Percentiles rank a stretch among this genome's conserved stretches.
Conservation (phyloP, 1,284 basidiomycete species). For the Ustilago bromivora region DNA sequence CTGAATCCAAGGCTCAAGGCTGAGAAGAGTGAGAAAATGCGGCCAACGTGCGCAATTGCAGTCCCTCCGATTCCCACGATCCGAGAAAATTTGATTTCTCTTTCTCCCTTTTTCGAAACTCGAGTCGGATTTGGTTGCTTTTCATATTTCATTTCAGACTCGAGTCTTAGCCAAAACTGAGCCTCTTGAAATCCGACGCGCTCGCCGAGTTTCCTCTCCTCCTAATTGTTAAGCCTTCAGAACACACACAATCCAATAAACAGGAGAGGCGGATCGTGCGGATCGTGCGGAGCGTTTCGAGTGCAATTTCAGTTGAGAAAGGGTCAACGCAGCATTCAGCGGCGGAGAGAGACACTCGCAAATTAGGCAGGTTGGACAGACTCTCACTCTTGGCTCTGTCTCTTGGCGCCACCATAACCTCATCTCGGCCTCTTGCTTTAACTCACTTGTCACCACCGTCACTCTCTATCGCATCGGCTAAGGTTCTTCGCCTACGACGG, state of each 20-base stretch:
- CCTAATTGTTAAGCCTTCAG: neutral
- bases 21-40: conserved; percentile 9
- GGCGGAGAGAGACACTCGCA: neutral
- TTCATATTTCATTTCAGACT: neutral
- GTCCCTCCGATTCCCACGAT: conserved; percentile 37
- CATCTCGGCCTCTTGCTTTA: neutral
- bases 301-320: conserved; percentile 4
- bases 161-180: neutral
- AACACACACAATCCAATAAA: too few species aligned
- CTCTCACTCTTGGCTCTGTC: conserved; percentile 9
- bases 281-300: neutral
- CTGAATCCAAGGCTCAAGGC: neutral
- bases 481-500: neutral
- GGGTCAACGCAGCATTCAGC: neutral
- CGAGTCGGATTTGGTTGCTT: neutral
- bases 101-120: neutral
- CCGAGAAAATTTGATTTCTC: conserved; percentile 20
- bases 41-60: conserved; percentile 10
- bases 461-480: neutral
- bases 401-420: conserved; percentile 11
- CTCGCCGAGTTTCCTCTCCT: neutral
- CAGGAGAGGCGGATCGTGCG: neutral
- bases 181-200: neutral
- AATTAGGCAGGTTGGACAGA: neutral
- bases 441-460: neutral